These are phyloP conservation scores for Coix lacrymajobi DNA, from an alignment of 176 grass and related monocot species.

Conservation along the genomic window DNA sequence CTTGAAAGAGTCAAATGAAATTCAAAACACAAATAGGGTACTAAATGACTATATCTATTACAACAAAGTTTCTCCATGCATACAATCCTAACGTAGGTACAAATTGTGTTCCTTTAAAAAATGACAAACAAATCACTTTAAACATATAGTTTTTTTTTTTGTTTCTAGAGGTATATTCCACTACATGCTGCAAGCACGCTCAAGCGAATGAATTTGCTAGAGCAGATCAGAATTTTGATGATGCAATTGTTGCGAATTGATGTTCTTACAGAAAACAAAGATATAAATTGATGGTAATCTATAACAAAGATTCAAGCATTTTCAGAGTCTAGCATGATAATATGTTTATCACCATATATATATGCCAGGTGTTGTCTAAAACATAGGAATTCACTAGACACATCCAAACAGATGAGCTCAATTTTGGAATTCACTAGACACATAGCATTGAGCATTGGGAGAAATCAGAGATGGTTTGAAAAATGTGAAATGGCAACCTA, in stretches of 20 bases:
- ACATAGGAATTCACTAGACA: not conserved
- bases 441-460: not conserved
- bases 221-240: not conserved
- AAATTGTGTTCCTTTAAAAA: not conserved
- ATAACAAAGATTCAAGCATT: not conserved
- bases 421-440: not conserved
- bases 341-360: not conserved
- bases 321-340: not conserved
- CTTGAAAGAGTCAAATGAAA: not conserved
- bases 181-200: not conserved
- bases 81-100: not conserved
- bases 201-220: not conserved
- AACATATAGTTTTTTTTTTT: not conserved
- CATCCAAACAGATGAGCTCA: not conserved
- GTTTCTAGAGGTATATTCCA: not conserved
- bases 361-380: not conserved
- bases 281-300: not conserved
- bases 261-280: not conserved
- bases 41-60: constrained; percentile 2
- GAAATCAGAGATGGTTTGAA: not conserved
- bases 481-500: not conserved
- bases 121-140: not conserved
- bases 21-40: not conserved
- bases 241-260: not conserved
- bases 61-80: not conserved